A percentile compares a stretch with the other conserved stretches of the same genome.
phyloP scores from a whole-genome alignment of 257 asterid genomes.

The Nicotiana undulata region DNA sequence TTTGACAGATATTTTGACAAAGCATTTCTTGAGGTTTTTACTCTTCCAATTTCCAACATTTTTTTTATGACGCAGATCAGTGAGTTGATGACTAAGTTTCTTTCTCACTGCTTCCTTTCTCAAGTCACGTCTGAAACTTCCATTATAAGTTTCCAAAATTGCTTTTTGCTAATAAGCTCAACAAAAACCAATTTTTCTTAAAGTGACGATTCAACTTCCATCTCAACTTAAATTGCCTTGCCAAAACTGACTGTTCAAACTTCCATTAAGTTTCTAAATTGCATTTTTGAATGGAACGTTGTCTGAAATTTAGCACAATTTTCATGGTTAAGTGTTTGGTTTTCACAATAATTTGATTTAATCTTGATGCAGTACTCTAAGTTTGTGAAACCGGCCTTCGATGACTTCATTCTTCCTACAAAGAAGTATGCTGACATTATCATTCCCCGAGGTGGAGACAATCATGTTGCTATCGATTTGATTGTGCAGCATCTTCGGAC shows the following conservation, averaged over 20 bases:
- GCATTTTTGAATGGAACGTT: background rate
- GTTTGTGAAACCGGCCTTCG: slow-evolving; percentile 99
- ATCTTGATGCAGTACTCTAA: slow-evolving; percentile 78
- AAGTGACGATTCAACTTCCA: background rate
- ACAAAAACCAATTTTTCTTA: background rate
- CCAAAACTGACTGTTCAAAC: background rate
- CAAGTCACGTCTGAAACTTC: background rate
- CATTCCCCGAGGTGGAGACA: slow-evolving; percentile 99
- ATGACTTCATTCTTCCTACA: slow-evolving; percentile 94
- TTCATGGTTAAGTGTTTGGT: background rate
- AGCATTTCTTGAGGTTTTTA: background rate
- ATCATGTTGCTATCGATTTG: slow-evolving; percentile 97
- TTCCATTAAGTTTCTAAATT: background rate
- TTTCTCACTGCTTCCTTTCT: background rate
- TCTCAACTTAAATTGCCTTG: background rate
- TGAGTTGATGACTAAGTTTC: slow-evolving; percentile 4
- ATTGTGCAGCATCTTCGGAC: slow-evolving; percentile 97
- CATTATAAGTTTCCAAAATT: background rate
- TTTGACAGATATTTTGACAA: background rate
- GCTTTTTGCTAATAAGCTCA: background rate
- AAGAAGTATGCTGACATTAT: slow-evolving; percentile 96
- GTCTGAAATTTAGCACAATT: background rate
- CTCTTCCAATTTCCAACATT: background rate
- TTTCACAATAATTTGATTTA: slow-evolving; percentile 14
- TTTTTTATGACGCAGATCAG: background rate